These are phyloP conservation scores for Sporothrix variecibatus DNA, from an alignment of 2,329 filamentous ascomycete genomes.

Conservation along the genomic window DNA sequence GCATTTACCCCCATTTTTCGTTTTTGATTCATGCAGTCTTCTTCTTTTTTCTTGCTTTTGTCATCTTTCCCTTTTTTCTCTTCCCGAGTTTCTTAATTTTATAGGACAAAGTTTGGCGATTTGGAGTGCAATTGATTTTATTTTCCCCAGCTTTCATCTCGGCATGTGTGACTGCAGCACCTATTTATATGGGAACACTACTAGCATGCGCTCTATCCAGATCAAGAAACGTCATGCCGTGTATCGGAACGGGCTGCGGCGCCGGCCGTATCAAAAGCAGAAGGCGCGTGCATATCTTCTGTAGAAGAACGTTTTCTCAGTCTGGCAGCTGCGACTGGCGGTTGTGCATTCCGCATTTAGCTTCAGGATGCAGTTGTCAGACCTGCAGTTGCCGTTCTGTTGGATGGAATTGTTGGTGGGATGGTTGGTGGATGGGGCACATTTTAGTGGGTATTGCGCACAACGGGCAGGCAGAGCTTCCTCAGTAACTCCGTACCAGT, in stretches of 20 bases:
- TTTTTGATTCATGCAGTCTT: constrained; percentile 25
- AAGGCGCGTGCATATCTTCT: background rate
- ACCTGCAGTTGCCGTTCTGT: background rate
- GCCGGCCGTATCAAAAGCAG: background rate
- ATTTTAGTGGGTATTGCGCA: constrained; percentile 4
- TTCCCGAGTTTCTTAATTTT: constrained; percentile 38
- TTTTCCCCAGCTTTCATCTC: constrained; percentile 1
- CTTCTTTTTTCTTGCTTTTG: constrained; percentile 28
- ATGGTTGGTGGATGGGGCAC: constrained; percentile 5
- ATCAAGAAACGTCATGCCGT: background rate
- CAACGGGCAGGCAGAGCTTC: background rate
- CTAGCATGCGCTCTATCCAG: background rate
- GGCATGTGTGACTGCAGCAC: background rate
- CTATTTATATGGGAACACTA: background rate
- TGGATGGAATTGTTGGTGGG: background rate
- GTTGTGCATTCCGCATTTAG: constrained; percentile 16
- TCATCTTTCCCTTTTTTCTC: constrained; percentile 31
- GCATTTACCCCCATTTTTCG: constrained; percentile 22
- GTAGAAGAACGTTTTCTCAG: background rate
- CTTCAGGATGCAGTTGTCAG: background rate
- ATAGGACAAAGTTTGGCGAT: constrained; percentile 54
- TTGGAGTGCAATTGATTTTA: constrained; percentile 49
- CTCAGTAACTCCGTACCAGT: background rate
- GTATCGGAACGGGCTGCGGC: background rate
- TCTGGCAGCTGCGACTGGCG: background rate